Conservation (phyloP, 345 rosid species). For the Pugionium cornutum region DNA sequence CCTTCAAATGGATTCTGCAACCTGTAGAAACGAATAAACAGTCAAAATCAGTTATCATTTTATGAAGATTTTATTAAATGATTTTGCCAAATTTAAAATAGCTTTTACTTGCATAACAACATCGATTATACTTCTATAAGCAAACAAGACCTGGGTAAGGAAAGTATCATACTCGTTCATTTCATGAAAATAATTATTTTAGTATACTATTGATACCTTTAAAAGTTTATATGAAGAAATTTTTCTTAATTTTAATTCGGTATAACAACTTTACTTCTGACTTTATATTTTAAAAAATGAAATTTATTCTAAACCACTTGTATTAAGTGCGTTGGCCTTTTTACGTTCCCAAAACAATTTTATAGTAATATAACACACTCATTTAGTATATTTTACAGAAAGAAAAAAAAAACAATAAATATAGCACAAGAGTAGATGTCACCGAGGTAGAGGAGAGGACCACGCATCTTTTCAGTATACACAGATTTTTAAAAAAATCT, state of each 20-base stretch:
- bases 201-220: no score
- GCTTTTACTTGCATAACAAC: no score
- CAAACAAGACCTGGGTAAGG: background rate
- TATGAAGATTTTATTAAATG: no score
- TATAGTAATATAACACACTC: no score
- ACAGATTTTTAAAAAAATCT: background rate
- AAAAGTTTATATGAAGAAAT: no score
- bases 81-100: no score
- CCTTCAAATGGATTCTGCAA: no score
- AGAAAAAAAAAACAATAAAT: background rate
- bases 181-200: no score
- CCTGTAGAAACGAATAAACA: no score
- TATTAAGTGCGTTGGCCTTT: slow-evolving; percentile 8
- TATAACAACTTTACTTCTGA: background rate
- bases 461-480: background rate
- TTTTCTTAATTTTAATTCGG: background rate
- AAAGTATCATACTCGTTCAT: background rate
- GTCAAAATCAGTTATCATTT: no score
- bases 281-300: background rate
- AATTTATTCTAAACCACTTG: slow-evolving; percentile 11
- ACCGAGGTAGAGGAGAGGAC: slow-evolving; percentile 28
- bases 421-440: slow-evolving; percentile 18
- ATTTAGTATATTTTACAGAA: no score
- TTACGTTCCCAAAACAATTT: background rate
- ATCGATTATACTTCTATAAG: no score